Evolutionary conservation across 1,139 yeast genomes (phyloP), one percentile per base, ranked within the genome.

Genomic region (Nakaseomyces delphensis): DNA sequence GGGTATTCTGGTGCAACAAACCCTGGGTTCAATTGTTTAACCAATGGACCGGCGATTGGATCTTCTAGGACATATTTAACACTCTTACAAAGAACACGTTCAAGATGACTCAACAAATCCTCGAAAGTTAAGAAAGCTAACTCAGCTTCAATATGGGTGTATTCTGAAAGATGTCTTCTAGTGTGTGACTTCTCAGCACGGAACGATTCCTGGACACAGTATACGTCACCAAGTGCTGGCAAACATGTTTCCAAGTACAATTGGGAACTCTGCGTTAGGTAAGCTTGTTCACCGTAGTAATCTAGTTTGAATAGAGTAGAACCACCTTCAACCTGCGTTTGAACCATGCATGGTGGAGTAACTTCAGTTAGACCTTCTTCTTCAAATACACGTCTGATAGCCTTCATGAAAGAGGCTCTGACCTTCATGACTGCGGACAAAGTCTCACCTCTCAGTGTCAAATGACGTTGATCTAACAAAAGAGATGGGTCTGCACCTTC

Each of bases 271-370:
- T 93, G 99, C 18, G 99, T 93, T 60, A 93, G 74, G 67, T 72
- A 93, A 13, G 98, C 98, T 64, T 89, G 93, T 70, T 91, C 95
- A 41, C 96, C 97, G 63, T 93, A 93, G 71, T 93, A 93, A 64
- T 85, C 83, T 72, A 93, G 72, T 57, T 82, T 79, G 71, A 93
- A 93, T 62, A 93, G 74, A 14, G 98, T 93, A 27, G 96, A 83
- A 43, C 99, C 99, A 64, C 99, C 98, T 71, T 93, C 99, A 47
- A 93, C 99, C 71, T 91, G 97, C 37, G 96, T 89, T 70, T 93
- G 98, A 46, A 93, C 99, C 97, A 93, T 89, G 69, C 97, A 89
- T 59, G 99, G 99, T 40, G 98, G 97, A 30, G 97, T 91, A 47
- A 93, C 96, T 71, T 93, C 99, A 38, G 78, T 69, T 45, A 87